phyloP scores from a whole-genome alignment of 208 protist genomes.

The Wallacemonas collosoma region DNA sequence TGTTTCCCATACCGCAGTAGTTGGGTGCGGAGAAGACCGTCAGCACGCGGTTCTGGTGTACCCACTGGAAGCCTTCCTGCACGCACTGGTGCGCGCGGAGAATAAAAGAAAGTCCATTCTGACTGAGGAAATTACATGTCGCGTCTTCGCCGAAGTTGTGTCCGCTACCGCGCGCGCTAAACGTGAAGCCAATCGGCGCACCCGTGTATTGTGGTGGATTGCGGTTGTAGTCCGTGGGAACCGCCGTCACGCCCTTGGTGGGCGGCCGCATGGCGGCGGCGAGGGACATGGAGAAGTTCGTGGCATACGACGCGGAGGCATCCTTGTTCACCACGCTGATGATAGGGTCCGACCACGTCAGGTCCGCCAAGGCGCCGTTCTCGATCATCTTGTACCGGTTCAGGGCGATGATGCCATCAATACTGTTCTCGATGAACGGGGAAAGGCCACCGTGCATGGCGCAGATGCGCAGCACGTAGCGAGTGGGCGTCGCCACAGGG shows the following conservation, averaged over 20 bases:
- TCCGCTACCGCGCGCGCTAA: conserved; percentile 98
- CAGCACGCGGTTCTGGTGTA: conserved; percentile 97
- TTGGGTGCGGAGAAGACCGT: conserved; percentile 99
- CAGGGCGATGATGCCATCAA: conserved; percentile 96
- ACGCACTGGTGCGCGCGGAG: conserved; percentile 99
- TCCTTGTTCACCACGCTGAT: conserved; percentile 14
- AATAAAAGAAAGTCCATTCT: conserved; percentile 97
- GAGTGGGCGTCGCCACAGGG: conserved; percentile 12
- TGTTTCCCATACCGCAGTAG: conserved; percentile 99
- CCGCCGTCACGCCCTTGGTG: conserved; percentile 6
- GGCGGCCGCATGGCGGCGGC: background rate
- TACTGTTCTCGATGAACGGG: conserved; percentile 93
- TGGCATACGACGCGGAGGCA: background rate
- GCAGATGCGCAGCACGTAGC: conserved; percentile 84
- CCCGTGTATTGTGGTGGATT: conserved; percentile 32
- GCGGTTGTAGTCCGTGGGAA: conserved; percentile 21
- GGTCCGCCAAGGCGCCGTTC: conserved; percentile 98
- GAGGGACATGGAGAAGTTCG: conserved; percentile 7
- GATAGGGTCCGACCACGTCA: conserved; percentile 99
- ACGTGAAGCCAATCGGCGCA: conserved; percentile 91
- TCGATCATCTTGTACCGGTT: conserved; percentile 92
- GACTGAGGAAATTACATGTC: conserved; percentile 96
- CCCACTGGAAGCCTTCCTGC: conserved; percentile 98
- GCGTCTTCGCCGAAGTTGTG: conserved; percentile 98
- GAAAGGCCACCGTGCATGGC: conserved; percentile 99